phyloP scores from a whole-genome alignment of 179 eudicot species.

The Drosera spatulata region DNA sequence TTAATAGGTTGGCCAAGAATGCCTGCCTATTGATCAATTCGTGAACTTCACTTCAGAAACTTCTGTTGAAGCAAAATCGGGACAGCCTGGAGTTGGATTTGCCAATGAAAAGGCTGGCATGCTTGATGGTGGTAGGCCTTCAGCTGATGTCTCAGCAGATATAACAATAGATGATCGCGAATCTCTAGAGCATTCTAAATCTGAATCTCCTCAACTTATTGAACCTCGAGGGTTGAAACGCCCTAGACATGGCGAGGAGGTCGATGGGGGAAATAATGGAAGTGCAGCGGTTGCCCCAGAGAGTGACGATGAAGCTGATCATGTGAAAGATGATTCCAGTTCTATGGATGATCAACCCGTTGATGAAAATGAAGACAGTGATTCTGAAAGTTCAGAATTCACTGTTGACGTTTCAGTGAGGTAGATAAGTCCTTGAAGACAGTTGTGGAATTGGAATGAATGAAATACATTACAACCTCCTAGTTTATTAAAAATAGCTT shows the following conservation, averaged over 20 bases:
- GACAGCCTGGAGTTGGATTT: constrained; percentile 10
- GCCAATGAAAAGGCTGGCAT: constrained; percentile 10
- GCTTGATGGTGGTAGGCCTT: constrained; percentile 10
- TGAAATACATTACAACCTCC: too few relatives aligned
- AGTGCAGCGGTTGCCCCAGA: constrained; percentile 16
- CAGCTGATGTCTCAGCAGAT: constrained; percentile 13
- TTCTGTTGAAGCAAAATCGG: constrained; percentile 11
- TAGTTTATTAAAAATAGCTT: too few relatives aligned
- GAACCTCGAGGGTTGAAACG: constrained; percentile 40
- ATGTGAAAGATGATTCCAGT: constrained; percentile 12
- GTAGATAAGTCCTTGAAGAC: constrained; percentile 19
- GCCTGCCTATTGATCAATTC: constrained; percentile 9
- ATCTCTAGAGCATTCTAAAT: constrained; percentile 17
- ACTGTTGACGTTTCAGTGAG: constrained; percentile 35
- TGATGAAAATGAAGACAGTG: constrained; percentile 26
- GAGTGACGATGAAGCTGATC: constrained; percentile 27
- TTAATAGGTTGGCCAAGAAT: constrained; percentile 29
- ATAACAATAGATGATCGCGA: constrained; percentile 11
- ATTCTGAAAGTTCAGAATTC: constrained; percentile 58
- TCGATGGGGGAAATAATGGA: constrained; percentile 33
- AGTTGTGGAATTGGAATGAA: too few relatives aligned
- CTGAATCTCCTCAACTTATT: constrained; percentile 12
- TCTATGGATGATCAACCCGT: constrained; percentile 9
- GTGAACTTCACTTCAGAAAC: constrained; percentile 11
- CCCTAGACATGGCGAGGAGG: constrained; percentile 25